Evolutionary conservation across 106 monocot species (phyloP).

Genomic region (Allium sativum): DNA sequence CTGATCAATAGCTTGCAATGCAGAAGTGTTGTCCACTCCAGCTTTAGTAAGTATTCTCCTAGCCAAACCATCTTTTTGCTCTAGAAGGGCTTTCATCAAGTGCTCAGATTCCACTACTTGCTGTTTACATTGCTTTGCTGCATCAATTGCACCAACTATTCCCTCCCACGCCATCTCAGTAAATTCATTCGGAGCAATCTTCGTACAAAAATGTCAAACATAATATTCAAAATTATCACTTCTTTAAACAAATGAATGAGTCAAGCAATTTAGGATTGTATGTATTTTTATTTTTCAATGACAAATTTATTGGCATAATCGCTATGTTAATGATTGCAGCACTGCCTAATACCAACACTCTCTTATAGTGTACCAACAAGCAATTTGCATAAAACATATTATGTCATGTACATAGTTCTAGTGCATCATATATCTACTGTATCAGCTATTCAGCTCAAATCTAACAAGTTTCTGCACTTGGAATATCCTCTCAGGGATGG

Average conservation of each 20-base stretch:
- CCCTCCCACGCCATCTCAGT: conserved; percentile 93
- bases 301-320: not conserved
- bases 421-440: too few relatives aligned
- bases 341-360: not conserved
- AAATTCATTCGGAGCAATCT: conserved; percentile 50
- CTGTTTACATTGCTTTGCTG: conserved; percentile 51
- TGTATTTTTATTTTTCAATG: not conserved
- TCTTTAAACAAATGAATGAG: not conserved
- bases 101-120: conserved; percentile 85
- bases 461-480: too few relatives aligned
- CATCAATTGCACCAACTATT: conserved; percentile 61
- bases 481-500: too few relatives aligned
- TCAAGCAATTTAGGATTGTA: not conserved
- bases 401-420: too few relatives aligned
- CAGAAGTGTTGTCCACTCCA: conserved; percentile 71
- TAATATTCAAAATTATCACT: not conserved
- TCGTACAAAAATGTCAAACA: conserved; percentile 2
- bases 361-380: not conserved
- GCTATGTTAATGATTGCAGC: not conserved
- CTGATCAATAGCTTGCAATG: conserved; percentile 61
- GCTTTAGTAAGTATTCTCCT: conserved; percentile 76
- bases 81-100: conserved; percentile 89
- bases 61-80: conserved; percentile 93
- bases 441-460: too few relatives aligned
- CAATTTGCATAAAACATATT: too few relatives aligned